phyloP scores from a whole-genome alignment of 192 early-diverging fungal genomes.

The Neocallimastix lanati region DNA sequence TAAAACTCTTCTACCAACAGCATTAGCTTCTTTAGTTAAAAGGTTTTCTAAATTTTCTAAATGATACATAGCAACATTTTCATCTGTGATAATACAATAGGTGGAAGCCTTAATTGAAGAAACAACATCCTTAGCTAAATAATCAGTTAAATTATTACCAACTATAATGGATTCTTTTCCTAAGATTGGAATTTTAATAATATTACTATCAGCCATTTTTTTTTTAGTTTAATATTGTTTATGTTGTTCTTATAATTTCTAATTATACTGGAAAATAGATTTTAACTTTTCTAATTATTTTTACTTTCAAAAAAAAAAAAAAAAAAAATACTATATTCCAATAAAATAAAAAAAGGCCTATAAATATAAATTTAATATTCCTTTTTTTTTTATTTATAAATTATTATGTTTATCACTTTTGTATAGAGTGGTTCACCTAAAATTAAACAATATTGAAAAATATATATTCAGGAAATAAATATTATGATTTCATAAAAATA shows the following conservation, averaged over 20 bases:
- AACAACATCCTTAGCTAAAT: conserved; percentile 56
- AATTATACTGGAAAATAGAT: no score
- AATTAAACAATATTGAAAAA: no score
- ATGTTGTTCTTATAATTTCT: neutral
- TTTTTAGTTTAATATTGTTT: neutral
- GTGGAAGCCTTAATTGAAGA: conserved; percentile 44
- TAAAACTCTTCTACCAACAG: conserved; percentile 25
- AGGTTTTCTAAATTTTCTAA: conserved; percentile 30
- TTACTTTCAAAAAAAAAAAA: no score
- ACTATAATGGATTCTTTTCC: conserved; percentile 70
- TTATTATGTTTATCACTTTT: no score
- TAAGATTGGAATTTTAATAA: conserved; percentile 40
- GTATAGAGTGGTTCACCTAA: no score
- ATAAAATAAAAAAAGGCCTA: no score
- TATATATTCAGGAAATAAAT: no score
- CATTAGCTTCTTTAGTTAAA: conserved; percentile 20
- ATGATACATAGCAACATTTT: conserved; percentile 62
- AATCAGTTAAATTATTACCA: conserved; percentile 60
- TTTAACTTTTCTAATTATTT: no score
- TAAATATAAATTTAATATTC: no score
- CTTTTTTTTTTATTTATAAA: no score
- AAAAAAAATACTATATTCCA: no score
- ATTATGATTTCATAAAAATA: no score
- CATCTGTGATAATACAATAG: conserved; percentile 77
- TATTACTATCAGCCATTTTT: neutral